Conservation (phyloP, 2,329 filamentous ascomycete genomes). For the Stenocarpella maydis region DNA sequence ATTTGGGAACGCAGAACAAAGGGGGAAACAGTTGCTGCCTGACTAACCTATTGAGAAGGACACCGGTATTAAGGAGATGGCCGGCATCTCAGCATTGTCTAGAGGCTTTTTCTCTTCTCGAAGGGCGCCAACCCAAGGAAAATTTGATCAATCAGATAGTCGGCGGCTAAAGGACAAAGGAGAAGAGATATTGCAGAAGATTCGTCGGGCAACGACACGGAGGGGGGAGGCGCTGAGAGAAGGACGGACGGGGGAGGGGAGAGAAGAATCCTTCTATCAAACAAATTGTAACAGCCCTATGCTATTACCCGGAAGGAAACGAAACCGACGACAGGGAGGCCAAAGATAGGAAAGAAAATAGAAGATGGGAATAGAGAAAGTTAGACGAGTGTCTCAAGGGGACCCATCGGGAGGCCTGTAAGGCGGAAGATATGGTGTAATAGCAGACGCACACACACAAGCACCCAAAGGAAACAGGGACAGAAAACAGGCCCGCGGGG, state of each 20-base stretch:
- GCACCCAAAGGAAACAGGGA: constrained; percentile 6
- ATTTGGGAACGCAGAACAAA: constrained; percentile 32
- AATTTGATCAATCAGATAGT: constrained; percentile 32
- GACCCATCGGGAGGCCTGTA: constrained; percentile 19
- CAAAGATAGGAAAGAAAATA: constrained; percentile 26
- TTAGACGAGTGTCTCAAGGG: constrained; percentile 29
- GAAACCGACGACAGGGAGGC: constrained; percentile 22
- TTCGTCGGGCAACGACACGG: neutral
- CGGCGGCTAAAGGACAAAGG: constrained; percentile 37
- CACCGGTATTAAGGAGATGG: constrained; percentile 41
- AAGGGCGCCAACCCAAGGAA: constrained; percentile 42
- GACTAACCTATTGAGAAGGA: constrained; percentile 46
- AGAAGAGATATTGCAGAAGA: constrained; percentile 3
- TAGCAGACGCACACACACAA: neutral
- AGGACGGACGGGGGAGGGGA: neutral
- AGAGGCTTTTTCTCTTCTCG: constrained; percentile 29
- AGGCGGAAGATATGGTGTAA: constrained; percentile 26
- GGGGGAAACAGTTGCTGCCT: constrained; percentile 35
- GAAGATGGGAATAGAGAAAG: constrained; percentile 12
- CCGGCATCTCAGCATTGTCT: constrained; percentile 47
- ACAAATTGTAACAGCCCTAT: constrained; percentile 25
- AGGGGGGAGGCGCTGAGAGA: neutral
- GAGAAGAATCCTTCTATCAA: constrained; percentile 12
- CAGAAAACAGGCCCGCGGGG: constrained; percentile 6
- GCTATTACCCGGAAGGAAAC: constrained; percentile 7